Evolutionary conservation across 495 filamentous ascomycete species (phyloP).

Genomic region (Barbatosphaeria neglecta): DNA sequence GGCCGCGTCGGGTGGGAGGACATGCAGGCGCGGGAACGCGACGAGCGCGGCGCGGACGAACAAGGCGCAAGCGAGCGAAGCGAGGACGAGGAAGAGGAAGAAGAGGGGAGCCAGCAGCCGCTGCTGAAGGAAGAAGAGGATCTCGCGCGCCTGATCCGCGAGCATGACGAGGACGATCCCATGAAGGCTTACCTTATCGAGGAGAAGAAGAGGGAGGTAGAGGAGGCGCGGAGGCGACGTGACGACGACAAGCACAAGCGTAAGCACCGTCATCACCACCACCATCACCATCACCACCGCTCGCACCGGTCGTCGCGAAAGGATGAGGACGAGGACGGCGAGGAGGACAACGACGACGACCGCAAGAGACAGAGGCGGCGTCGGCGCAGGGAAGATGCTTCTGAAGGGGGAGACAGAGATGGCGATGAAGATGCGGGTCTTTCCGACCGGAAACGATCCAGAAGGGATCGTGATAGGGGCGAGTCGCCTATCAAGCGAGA

Average conservation of each 20-base stretch:
- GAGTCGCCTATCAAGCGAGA: too few species aligned
- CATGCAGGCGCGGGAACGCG: constrained; percentile 26
- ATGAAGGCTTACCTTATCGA: constrained; percentile 87
- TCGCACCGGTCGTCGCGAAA: too few species aligned
- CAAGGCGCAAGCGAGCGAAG: too few species aligned
- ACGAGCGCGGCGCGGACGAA: constrained; percentile 24
- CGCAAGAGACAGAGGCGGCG: too few species aligned
- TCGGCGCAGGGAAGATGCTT: too few species aligned
- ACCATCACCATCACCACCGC: constrained; percentile 17
- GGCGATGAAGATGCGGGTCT: too few species aligned
- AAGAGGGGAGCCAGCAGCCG: constrained; percentile 25
- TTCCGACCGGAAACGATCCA: too few species aligned
- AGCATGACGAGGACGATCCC: constrained; percentile 91
- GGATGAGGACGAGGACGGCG: too few species aligned
- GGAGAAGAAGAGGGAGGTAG: constrained; percentile 81
- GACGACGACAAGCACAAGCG: constrained; percentile 26
- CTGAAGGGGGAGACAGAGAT: too few species aligned
- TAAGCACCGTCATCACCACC: constrained; percentile 46
- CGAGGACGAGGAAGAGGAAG: constrained; percentile 20
- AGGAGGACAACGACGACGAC: too few species aligned
- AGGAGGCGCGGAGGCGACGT: constrained; percentile 42
- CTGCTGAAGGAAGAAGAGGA: constrained; percentile 59
- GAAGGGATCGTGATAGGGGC: too few species aligned
- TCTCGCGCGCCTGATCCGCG: constrained; percentile 57
- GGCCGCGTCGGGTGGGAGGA: constrained; percentile 33